Evolutionary conservation across 2,329 filamentous ascomycete species (phyloP).

Genomic region (Neofusicoccum kwambonambiense): DNA sequence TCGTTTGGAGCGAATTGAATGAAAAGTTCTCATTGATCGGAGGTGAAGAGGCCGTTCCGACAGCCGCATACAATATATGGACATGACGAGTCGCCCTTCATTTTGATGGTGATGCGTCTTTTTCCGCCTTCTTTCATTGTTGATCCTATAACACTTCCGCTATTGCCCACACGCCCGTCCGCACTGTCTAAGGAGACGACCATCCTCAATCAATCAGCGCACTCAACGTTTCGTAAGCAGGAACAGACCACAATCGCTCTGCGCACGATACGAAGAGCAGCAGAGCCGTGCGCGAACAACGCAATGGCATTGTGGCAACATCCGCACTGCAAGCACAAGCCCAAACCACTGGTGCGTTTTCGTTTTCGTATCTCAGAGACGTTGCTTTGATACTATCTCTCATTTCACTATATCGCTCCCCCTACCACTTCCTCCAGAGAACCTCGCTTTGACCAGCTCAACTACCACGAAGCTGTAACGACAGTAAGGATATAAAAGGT

Average conservation of each 20-base stretch:
- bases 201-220: neutral
- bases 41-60: neutral
- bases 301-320: neutral
- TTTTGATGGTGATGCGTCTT: conserved; percentile 8
- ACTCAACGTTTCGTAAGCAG: neutral
- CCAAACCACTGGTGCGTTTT: neutral
- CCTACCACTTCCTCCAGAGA: neutral
- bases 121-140: neutral
- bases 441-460: conserved; percentile 4
- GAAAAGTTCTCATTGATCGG: neutral
- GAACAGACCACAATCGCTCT: neutral
- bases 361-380: neutral
- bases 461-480: conserved; percentile 9
- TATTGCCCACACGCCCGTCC: conserved; percentile 2
- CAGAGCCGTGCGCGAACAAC: neutral
- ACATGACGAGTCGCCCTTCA: conserved; percentile 6
- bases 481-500: conserved; percentile 14
- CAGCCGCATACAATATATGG: neutral
- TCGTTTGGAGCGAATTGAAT: neutral
- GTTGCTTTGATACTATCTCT: neutral
- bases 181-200: neutral
- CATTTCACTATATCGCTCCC: conserved; percentile 8
- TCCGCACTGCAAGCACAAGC: neutral
- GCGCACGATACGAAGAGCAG: neutral
- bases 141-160: conserved; percentile 2